Evolutionary conservation across 129 eudicot species (phyloP).

Genomic region (Cynara cardunculus): DNA sequence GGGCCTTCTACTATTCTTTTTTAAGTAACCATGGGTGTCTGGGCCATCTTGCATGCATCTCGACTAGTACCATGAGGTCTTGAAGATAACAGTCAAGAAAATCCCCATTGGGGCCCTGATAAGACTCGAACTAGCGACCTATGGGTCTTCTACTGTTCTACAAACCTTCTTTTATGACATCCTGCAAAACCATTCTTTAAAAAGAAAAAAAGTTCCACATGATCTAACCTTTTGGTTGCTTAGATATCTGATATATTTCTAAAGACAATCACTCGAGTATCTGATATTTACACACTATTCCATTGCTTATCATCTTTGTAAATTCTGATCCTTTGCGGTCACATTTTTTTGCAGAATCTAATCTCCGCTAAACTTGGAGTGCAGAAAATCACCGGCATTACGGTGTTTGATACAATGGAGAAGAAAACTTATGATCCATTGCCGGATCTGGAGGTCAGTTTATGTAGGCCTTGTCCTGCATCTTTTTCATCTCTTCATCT

Average conservation of each 20-base stretch:
- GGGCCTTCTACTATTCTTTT: background rate
- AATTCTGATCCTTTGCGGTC: slow-evolving; percentile 5
- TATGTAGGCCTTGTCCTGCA: background rate
- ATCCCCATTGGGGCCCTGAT: background rate
- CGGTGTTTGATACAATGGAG: slow-evolving; percentile 67
- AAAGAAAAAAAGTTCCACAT: background rate
- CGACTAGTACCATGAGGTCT: no score
- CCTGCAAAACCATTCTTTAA: background rate
- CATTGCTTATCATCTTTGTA: background rate
- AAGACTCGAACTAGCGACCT: background rate
- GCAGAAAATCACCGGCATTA: slow-evolving; percentile 83
- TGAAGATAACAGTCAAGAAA: background rate
- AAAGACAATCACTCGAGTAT: background rate
- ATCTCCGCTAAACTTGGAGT: slow-evolving; percentile 82
- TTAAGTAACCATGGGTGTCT: no score
- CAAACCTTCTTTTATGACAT: background rate
- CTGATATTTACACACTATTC: background rate
- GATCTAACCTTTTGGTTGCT: background rate
- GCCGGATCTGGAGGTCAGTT: slow-evolving; percentile 68
- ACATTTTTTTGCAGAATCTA: slow-evolving; percentile 58
- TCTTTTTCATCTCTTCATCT: background rate
- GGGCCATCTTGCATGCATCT: no score
- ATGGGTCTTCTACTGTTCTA: background rate
- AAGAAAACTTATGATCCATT: slow-evolving; percentile 67
- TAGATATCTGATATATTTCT: background rate